Base-by-base conservation (phyloP, 75 land plant species). In the Gnetum montanum region DNA sequence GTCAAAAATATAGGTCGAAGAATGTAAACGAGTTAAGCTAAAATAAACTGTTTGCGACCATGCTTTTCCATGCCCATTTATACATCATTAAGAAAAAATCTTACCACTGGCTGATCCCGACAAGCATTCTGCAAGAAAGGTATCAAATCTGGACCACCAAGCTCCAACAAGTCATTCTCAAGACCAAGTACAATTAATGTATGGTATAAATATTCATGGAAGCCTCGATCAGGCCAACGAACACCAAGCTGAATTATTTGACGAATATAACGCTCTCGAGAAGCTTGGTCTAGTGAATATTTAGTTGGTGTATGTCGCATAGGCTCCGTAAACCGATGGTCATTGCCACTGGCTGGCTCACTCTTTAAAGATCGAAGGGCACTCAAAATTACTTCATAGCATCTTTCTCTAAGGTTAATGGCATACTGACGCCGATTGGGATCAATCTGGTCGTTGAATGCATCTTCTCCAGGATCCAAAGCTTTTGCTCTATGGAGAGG, bases 111-210 rank as follows among this genome's bases (percentile, higher is more conserved):
- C 25, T 53, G 37, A 40, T 76, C 72, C 10, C 77, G 68, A 45
- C 83, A 84, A 64, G 99, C 88, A 60, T 8, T 81, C 73, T 90
- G 91, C 15, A 94, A 59, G 58, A 90, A 95, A 16, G 91, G 75
- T 19, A 90, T 88, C 81, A 95, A 72, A 79, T 95, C 97, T 19
- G 97, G 85, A 33, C 97, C 99, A n/a, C 83, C 92, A 62, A 83
- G 95, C 38, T 95, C 97, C 51, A 95, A 58, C 23, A 95, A 65
- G 54, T 90, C 99, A 69, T 80, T 64, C 61, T 87, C 92, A 52
- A 95, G 79, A 19, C 99, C 97, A 37, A 95, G 65, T 16, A 84
- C 97, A 62, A 95, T 95, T 82, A 95, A 71, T 8, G 89, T 61
- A 41, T 70, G 57, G 53, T 95, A 95, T 38, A 95, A 49, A 52